Conservation (phyloP, 306 rosid genomes). For the Sindora glabra region DNA sequence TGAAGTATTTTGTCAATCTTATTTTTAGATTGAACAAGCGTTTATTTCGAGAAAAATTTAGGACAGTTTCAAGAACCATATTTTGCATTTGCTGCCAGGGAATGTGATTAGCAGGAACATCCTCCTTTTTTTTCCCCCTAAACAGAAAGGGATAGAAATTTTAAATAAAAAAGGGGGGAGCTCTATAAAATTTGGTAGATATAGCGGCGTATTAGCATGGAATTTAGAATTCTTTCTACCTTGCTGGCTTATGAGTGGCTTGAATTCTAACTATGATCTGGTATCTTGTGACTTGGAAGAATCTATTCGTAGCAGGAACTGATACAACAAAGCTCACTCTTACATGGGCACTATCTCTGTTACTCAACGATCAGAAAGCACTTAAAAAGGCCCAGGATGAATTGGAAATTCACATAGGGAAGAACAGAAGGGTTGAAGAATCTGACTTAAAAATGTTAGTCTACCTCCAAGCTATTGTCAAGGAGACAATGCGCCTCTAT, state of each 20-base stretch:
- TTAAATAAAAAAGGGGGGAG: too few relatives aligned
- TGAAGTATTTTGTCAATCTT: too few relatives aligned
- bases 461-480: conserved; percentile 34
- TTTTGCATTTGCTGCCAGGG: too few relatives aligned
- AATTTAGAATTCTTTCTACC: too few relatives aligned
- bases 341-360: conserved; percentile 30
- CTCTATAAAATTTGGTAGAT: too few relatives aligned
- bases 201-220: too few relatives aligned
- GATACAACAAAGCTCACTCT: conserved; percentile 27
- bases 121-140: too few relatives aligned
- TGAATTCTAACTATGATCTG: neutral
- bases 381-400: conserved; percentile 23
- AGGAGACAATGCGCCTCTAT: conserved; percentile 35
- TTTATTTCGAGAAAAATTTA: too few relatives aligned
- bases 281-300: conserved; percentile 22
- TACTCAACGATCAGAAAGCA: conserved; percentile 20
- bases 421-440: conserved; percentile 22
- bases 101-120: too few relatives aligned
- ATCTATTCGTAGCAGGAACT: conserved; percentile 36
- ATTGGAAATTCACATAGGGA: conserved; percentile 21
- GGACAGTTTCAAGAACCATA: too few relatives aligned
- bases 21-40: too few relatives aligned
- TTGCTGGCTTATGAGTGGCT: neutral
- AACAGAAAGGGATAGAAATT: too few relatives aligned
- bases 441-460: conserved; percentile 23